Evolutionary conservation across 2,329 filamentous ascomycete species (phyloP), one percentile per base, ranked within the genome.

Genomic region (Colletotrichum lindemuthianum): DNA sequence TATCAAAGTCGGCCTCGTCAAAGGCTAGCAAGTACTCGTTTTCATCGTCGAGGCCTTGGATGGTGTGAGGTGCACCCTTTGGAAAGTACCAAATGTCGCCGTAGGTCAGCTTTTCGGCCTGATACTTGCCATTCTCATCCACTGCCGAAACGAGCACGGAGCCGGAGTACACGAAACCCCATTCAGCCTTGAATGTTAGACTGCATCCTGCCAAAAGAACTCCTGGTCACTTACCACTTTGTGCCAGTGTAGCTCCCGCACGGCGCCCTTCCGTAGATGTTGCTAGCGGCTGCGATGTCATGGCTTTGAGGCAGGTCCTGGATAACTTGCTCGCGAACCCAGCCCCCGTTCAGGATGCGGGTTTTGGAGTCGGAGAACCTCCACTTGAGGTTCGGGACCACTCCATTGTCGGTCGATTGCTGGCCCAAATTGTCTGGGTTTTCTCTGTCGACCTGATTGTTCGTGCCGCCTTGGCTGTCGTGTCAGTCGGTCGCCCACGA

Each of bases 11-110:
- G 3, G 86, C 85, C 34, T 90, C 86, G 67, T 90, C 88, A 70
- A 91, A 91, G 36, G 86, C 84, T 1, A 91, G 79, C 10, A 91
- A 80, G 67, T 86, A 90, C 72, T 91, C 89, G 63, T 90, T 90
- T 71, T 90, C 84, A 9, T 90, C 88, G 2, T 84, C 86, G 0
- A 91, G 79, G 1, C 87, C 86, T 69, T 91, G 88, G 0, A 90
- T 77, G 1, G 86, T 87, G 55, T 91, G 88, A 0, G 86, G 86
- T 4, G 81, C 79, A 4, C 88, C 89, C 72, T 90, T 88, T 36
- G 88, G 88, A 69, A 90, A 90, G 72, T 90, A 90, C 59, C 54
- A 90, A 50, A 90, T 85, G 65, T 90, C 88, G 13, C 88, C 88
- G 50, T 83, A 86, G 52, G 81, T 81, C 11, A 89, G 82, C 60